Evolutionary conservation across 2,329 filamentous ascomycete genomes (phyloP).

Genomic region (Arthrobotrys sphaeroides): DNA sequence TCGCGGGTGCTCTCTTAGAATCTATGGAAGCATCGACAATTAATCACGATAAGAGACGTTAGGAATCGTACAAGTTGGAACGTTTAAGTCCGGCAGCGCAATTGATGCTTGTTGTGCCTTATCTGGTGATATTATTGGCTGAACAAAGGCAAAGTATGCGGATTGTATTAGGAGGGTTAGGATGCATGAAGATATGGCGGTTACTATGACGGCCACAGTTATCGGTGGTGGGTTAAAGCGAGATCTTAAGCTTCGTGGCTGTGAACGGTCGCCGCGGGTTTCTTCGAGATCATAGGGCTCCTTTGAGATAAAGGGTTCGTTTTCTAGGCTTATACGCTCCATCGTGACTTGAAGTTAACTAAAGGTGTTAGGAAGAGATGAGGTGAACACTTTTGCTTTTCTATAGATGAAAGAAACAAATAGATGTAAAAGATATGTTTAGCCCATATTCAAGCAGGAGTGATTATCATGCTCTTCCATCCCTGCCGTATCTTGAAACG

Average conservation of each 20-base stretch:
- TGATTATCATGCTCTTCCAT: not conserved
- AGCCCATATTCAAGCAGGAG: not conserved
- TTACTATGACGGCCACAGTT: constrained; percentile 14
- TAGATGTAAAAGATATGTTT: not conserved
- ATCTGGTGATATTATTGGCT: not conserved
- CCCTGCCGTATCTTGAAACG: constrained; percentile 42
- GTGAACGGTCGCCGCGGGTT: not conserved
- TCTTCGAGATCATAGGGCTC: constrained; percentile 5
- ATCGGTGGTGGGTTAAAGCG: constrained; percentile 12
- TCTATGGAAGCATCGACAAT: not conserved
- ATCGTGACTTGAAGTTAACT: constrained; percentile 2
- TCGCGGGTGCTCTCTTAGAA: not conserved
- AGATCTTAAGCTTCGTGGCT: not conserved
- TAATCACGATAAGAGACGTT: not conserved
- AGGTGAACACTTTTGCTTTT: not conserved
- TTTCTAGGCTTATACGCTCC: constrained; percentile 23
- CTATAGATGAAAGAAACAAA: not conserved
- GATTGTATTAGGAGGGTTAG: constrained; percentile 28
- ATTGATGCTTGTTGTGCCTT: not conserved
- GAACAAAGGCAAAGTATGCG: constrained; percentile 13
- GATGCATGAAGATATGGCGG: constrained; percentile 31
- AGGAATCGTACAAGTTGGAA: constrained; percentile 22
- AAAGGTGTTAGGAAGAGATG: not conserved
- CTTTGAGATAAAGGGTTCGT: constrained; percentile 38
- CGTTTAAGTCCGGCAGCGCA: constrained; percentile 11